These are phyloP conservation scores for Microdochium nivale DNA, from an alignment of 2,329 filamentous ascomycete genomes.

Conservation along the genomic window DNA sequence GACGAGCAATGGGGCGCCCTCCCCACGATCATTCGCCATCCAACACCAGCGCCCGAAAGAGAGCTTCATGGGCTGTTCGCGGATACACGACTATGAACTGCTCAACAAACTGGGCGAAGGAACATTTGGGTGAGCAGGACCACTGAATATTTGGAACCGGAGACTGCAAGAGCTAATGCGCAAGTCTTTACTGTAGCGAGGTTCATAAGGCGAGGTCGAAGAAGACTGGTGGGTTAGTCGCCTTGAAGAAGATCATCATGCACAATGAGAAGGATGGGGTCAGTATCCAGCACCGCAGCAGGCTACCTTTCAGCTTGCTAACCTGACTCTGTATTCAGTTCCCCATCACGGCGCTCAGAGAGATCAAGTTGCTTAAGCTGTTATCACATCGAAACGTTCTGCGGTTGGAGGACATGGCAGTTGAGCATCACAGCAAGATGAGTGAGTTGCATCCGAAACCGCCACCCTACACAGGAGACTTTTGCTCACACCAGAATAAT, in stretches of 20 bases:
- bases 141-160: background rate
- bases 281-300: constrained; percentile 21
- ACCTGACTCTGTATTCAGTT: constrained; percentile 45
- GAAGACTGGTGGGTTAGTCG: constrained; percentile 67
- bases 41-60: constrained; percentile 44
- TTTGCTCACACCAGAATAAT: constrained; percentile 3
- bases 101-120: constrained; percentile 84
- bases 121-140: constrained; percentile 68
- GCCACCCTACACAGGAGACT: background rate
- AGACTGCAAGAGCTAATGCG: background rate
- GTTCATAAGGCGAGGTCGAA: constrained; percentile 82
- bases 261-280: constrained; percentile 97
- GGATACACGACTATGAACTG: constrained; percentile 71
- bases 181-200: constrained; percentile 45
- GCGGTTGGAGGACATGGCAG: constrained; percentile 88
- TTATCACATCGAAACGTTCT: constrained; percentile 87
- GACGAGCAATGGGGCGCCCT: constrained; percentile 26
- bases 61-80: constrained; percentile 77
- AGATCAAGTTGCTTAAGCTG: constrained; percentile 95
- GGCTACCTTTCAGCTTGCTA: constrained; percentile 5
- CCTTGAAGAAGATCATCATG: constrained; percentile 98
- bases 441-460: constrained; percentile 11
- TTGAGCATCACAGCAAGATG: constrained; percentile 53
- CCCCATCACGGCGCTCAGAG: constrained; percentile 93
- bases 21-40: constrained; percentile 48